Evolutionary conservation across 2,329 filamentous ascomycete genomes (phyloP).

Genomic region (Fusarium lateritium): DNA sequence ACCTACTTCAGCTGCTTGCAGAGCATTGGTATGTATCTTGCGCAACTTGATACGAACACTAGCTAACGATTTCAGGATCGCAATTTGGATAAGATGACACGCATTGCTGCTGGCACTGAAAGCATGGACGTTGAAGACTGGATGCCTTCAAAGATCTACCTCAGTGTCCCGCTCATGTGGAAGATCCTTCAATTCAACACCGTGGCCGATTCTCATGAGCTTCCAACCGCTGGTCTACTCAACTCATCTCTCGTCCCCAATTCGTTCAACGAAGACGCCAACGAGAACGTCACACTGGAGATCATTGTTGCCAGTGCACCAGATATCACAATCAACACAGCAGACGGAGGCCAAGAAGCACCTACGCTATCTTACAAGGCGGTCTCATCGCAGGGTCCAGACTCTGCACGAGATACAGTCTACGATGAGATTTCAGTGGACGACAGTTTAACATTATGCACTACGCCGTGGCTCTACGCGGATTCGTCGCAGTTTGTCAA

Average conservation of each 20-base stretch:
- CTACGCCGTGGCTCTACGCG: constrained; percentile 61
- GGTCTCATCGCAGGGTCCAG: constrained; percentile 40
- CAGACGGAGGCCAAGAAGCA: constrained; percentile 65
- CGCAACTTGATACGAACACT: not conserved
- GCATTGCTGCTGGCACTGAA: constrained; percentile 64
- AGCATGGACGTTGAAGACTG: constrained; percentile 65
- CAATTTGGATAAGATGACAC: constrained; percentile 64
- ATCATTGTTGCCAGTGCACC: constrained; percentile 67
- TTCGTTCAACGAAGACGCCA: constrained; percentile 49
- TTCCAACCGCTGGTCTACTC: constrained; percentile 57
- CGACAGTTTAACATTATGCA: constrained; percentile 58
- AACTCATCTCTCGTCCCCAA: constrained; percentile 58
- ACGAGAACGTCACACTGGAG: constrained; percentile 60
- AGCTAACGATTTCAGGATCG: constrained; percentile 57
- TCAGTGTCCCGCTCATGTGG: constrained; percentile 68
- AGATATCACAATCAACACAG: constrained; percentile 65
- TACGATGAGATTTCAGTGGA: constrained; percentile 53
- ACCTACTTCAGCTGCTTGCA: constrained; percentile 62
- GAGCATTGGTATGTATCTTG: constrained; percentile 57
- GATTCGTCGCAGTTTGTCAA: constrained; percentile 58
- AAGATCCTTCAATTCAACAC: constrained; percentile 65
- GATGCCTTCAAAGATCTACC: constrained; percentile 67
- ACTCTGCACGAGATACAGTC: constrained; percentile 44
- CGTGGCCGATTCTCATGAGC: constrained; percentile 54
- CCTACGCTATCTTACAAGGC: constrained; percentile 59